Base-by-base conservation (phyloP, 495 filamentous ascomycete species). In the Penicillium macrosclerotiorum region DNA sequence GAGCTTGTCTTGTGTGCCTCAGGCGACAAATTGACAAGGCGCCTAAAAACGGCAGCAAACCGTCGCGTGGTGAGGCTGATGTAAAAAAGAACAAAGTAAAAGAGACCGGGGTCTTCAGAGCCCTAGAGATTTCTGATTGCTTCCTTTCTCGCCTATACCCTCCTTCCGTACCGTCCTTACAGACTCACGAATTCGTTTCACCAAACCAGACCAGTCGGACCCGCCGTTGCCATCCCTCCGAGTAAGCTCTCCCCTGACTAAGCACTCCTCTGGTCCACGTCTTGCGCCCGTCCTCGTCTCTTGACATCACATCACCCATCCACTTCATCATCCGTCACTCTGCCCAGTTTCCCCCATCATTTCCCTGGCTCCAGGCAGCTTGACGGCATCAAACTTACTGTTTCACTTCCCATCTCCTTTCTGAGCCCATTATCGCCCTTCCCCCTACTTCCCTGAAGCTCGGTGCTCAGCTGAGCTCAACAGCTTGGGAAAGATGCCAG, bases 221-320 rank as follows among this genome's bases (percentile, higher is more conserved):
- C n/a, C 34, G 39, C 11, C 27, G 16, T 42, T 32, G 39, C 30
- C 37, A 18, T 31, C 14, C 19, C 35, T 23, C 26, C 40, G 8
- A 43, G 65, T 67, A 62, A 67, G 63, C 60, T 64, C 55, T 20
- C 43, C 29, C 42, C 52, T 72, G 69, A 72, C 69, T 72, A 70
- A 72, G 67, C 70, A 49, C 42, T 40, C 60, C 39, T 54, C 55
- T 64, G 54, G 52, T 55, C 34, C 47, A 46, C 57, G 55, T 62
- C 60, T 60, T 59, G 59, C 65, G 60, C 60, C 54, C 61, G 54
- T 65, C 57, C 62, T 67, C 59, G 55, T 59, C 52, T 62, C 69
- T 71, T 73, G 69, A 73, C 69, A 73, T 74, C 69, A 72, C 69
- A 65, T 67, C 70, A 65, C 63, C 59, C 63, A 51, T 59, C 66